Conservation (phyloP, 179 eudicot genomes). For the Amaranthus tricolor region DNA sequence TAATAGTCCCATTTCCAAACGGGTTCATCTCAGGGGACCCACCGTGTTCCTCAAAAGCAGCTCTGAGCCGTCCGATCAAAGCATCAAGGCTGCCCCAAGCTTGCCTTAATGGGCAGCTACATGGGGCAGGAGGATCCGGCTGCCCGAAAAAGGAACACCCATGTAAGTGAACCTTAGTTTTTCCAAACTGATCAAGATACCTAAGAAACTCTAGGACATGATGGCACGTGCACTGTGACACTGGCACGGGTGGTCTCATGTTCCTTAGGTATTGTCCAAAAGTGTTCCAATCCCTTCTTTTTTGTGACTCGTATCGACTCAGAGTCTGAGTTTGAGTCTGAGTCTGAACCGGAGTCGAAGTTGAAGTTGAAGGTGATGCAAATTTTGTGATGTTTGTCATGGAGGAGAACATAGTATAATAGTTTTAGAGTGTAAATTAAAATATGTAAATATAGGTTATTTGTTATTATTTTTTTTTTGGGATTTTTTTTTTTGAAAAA, state of each 20-base stretch:
- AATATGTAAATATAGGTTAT: background rate
- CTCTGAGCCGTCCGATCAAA: slow-evolving; percentile 46
- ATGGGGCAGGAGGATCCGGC: slow-evolving; percentile 53
- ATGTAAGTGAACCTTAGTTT: slow-evolving; percentile 50
- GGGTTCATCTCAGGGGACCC: slow-evolving; percentile 50
- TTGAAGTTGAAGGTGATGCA: background rate
- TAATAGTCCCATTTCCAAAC: slow-evolving; percentile 46
- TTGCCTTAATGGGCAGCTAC: slow-evolving; percentile 48
- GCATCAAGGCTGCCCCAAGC: slow-evolving; percentile 63
- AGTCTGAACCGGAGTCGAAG: background rate
- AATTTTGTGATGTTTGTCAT: slow-evolving; percentile 8
- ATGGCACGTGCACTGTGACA: slow-evolving; percentile 42
- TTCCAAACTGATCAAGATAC: slow-evolving; percentile 57
- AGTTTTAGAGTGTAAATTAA: too few species aligned
- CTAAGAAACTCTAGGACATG: slow-evolving; percentile 49
- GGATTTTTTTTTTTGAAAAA: background rate
- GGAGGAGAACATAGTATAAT: background rate
- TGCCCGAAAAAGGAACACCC: slow-evolving; percentile 49
- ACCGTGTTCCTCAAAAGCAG: slow-evolving; percentile 54
- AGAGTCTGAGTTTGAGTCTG: background rate
- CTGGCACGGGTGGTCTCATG: slow-evolving; percentile 40
- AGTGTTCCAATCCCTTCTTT: slow-evolving; percentile 54
- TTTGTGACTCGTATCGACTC: slow-evolving; percentile 53
- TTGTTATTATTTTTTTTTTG: background rate
- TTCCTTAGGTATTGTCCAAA: slow-evolving; percentile 50